Base-by-base conservation (phyloP, 2,329 filamentous ascomycete species). In the Trichothecium sympodiale region DNA sequence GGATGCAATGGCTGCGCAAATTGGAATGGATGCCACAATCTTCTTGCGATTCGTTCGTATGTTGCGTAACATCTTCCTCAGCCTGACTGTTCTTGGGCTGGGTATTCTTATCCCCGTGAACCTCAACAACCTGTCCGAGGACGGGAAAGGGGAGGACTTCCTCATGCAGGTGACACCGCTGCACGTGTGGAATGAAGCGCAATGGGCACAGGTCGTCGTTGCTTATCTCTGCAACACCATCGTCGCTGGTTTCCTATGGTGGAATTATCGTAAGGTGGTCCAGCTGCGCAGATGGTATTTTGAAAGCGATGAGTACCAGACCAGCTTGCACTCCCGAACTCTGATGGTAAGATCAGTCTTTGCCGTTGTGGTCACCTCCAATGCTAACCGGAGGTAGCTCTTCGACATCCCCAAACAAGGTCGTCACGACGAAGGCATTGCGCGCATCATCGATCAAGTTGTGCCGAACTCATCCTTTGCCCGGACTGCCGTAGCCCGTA, bases 41-140 rank as follows among this genome's bases (percentile, higher is more conserved):
- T 96, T 98, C 56, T 65, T 98, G 45, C 80, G 89, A 35, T 88
- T 95, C 50, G 75, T 80, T 34, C 73, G 79, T 46, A 96, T 98
- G 91, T 84, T 84, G 52, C 79, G 91, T 41, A 91, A 94, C 54
- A 83, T 96, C 43, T 94, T 96, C 53, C 53, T 83, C 18, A 61
- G 74, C 7, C 61, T 95, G 37, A 72, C 78, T 18, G 43, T 94
- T 6, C 57, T 93, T 23, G 86, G 83, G 14, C 80, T 84, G 45
- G 68, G 67, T 35, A 74, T 96, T 40, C 68, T 95, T 43, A 77
- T 95, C 28, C 91, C 91, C 0, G 63, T 93, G 49, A 89, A 94
- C 51, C 59, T 84, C 40, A 61, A 63, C 7, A 52, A 38, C 15
- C 43, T 51, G 4, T 45, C 44, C 5, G 40, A 50, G 6, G 37